phyloP scores from a whole-genome alignment of 352 stramenopile species.

The Lagenidium giganteum region DNA sequence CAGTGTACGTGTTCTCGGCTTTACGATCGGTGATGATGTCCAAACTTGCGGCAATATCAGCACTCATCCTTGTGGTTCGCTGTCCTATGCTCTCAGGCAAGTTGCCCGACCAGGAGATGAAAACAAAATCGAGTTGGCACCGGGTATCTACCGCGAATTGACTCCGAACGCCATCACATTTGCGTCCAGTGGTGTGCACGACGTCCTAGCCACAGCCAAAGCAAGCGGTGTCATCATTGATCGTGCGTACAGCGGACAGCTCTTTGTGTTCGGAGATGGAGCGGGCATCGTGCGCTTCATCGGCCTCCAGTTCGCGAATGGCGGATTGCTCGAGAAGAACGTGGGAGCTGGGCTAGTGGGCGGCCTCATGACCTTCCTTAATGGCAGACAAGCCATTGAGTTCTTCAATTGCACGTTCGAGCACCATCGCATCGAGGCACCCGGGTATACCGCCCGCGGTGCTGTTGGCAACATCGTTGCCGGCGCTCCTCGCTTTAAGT shows the following conservation, averaged over 20 bases:
- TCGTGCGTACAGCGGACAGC: conserved; percentile 4
- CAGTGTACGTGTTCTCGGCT: no score
- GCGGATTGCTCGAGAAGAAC: conserved; percentile 5
- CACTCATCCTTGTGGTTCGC: no score
- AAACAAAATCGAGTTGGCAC: no score
- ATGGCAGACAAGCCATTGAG: no score
- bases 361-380: conserved; percentile 14
- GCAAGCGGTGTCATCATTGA: conserved; percentile 8
- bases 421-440: conserved; percentile 3
- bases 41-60: no score
- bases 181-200: no score
- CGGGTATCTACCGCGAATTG: no score
- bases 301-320: conserved; percentile 14
- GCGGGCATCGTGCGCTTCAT: not conserved
- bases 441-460: conserved; percentile 10
- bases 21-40: no score
- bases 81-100: no score
- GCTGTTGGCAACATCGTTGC: conserved; percentile 7
- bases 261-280: conserved; percentile 1
- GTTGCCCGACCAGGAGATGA: no score
- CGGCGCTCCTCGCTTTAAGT: conserved; percentile 9
- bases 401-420: conserved; percentile 16
- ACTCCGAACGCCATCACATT: no score
- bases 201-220: no score
- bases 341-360: conserved; percentile 3